Evolutionary conservation across 1,284 basidiomycete genomes (phyloP), one percentile per base, ranked within the genome.

Genomic region (Melampsora americana): DNA sequence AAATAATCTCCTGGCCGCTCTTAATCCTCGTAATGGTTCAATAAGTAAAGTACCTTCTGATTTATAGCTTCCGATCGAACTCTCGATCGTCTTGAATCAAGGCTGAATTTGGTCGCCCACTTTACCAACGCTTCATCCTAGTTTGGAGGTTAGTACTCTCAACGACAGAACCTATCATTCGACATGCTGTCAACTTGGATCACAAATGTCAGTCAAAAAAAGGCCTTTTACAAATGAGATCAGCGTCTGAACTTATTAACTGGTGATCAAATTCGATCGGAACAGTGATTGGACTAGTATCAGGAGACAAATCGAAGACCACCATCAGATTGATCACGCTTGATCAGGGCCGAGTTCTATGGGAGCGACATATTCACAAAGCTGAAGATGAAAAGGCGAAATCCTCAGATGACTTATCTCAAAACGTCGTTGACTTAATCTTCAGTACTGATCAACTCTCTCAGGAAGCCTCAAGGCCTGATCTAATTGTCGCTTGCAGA

Each of bases 401-500:
- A 42, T 42, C 12, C 42, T 42, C 42, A 42, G 42, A 42, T 42
- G 1, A 14, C 14, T 14, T 14, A 42, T 42, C 42, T 42, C 42
- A 42, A 12, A 66, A 56, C 42, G 18, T 14, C 35, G 60, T 23
- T 30, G 72, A 75, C 23, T n/a, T 75, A 56, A 56, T 68, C 66
- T 75, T 75, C 42, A 68, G 56, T 39, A 68, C 72, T 26, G 72
- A 75, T 66, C 66, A 48, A 68, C 39, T 46, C 60, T 75, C 72
- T 66, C 53, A 68, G 42, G 50, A 75, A 44, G 20, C 35, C 35
- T 30, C 23, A 35, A 61, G 44, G 18, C 72, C 72, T 46, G 72
- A 75, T 68, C 32, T 75, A 53, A 75, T 75, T 26, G 59, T 68
- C 32, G 39, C 39, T 20, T 28, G 28, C 20, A 23, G 28, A 7